A percentile compares a stretch with the other conserved stretches of the same genome.
These are phyloP conservation scores for Paxillus involutus DNA, from an alignment of 768 basidiomycete species.

Conservation along the genomic window DNA sequence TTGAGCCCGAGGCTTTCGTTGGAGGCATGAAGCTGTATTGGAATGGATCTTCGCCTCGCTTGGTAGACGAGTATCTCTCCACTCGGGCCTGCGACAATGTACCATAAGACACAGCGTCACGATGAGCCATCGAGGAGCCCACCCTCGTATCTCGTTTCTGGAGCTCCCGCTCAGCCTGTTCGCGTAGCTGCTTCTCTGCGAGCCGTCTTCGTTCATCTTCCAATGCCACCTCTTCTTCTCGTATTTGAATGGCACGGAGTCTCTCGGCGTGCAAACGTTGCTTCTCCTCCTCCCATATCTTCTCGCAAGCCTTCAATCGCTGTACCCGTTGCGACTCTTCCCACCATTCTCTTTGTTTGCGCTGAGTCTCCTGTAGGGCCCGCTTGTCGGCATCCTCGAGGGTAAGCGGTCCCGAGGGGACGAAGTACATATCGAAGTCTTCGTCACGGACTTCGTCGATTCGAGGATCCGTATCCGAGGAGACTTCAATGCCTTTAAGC, in stretches of 20 bases:
- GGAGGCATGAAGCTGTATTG: constrained; percentile 34
- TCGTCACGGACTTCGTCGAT: constrained; percentile 58
- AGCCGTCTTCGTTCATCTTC: constrained; percentile 29
- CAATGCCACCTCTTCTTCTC: constrained; percentile 30
- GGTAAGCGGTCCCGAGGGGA: constrained; percentile 36
- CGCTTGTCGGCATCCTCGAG: constrained; percentile 44
- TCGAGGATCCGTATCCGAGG: constrained; percentile 58
- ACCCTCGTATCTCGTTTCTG: constrained; percentile 22
- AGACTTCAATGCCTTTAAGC: constrained; percentile 60
- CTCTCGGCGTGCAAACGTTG: constrained; percentile 40
- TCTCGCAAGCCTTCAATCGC: constrained; percentile 44
- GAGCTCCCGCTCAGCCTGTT: constrained; percentile 4
- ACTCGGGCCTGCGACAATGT: constrained; percentile 13
- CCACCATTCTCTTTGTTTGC: constrained; percentile 34
- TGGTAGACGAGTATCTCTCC: constrained; percentile 5
- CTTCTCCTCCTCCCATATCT: constrained; percentile 50
- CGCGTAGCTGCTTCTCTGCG: constrained; percentile 13
- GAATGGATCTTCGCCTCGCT: constrained; percentile 27
- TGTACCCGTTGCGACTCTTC: constrained; percentile 36
- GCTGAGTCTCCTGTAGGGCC: constrained; percentile 36
- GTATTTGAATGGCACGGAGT: constrained; percentile 31
- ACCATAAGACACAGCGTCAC: constrained; percentile 1
- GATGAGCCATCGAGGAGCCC: constrained; percentile 3
- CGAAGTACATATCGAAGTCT: constrained; percentile 40
- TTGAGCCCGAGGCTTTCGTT: constrained; percentile 18